Evolutionary conservation across 345 rosid genomes (phyloP), one percentile per base, ranked within the genome.

Genomic region (Ceriops decandra): DNA sequence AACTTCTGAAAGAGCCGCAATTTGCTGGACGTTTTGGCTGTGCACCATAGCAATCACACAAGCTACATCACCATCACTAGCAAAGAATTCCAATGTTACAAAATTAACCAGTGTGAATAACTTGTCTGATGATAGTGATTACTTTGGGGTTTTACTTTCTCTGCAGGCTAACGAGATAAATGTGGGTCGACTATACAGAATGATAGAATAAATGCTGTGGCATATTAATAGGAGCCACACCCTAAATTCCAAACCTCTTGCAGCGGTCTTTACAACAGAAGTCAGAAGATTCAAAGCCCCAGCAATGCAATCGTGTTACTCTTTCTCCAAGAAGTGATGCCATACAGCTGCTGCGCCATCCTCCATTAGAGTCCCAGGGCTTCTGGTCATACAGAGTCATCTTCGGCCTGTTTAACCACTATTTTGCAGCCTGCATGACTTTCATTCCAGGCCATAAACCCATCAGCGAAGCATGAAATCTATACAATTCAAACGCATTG

Each of bases 181-280:
- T 60, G 57, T 38, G 22, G 54, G 78, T 64, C 52, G 68, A 66
- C 79, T 77, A 58, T 68, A 77, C 77, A 76, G 49, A 24, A 24
- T 24, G 26, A 46, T 16, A 42, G 22, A 71, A 68, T 64, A 71
- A 76, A 70, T 70, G 27, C 5, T 21, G 52, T 49, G 72, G 78
- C 74, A 57, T 67, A 42, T 52, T 42, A 67, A 64, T 52, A 65
- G 62, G 68, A 72, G 66, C 75, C 72, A 68, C 66, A 30, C 24
- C 31, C 16, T 56, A 28, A 74, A 66, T 28, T 57, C 49, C 67
- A 26, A 6, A 59, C 70, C 67, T 51, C 22, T 38, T 52, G 32
- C 35, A 62, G n/a, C 21, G 22, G 32, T 66, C 70, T 59, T 13
- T 28, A 60, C 77, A 60, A 63, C 21, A 35, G 52, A 38, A 58